Evolutionary conservation across 164 flowering plant species (phyloP).

Genomic region (Amborella trichopoda): DNA sequence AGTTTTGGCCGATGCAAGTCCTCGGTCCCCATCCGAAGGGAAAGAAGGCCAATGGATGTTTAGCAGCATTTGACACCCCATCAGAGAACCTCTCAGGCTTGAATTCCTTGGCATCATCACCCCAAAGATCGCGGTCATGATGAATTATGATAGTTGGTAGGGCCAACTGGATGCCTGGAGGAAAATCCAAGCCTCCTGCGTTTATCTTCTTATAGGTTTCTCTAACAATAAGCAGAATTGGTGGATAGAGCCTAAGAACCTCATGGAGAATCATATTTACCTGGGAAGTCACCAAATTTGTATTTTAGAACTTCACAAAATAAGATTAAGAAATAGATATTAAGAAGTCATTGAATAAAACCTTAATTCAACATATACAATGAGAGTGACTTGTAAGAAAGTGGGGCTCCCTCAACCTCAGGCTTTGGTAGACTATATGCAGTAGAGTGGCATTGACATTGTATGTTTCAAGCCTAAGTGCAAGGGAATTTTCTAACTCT

Average conservation of each 20-base stretch:
- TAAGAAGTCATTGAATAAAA: too few relatives aligned
- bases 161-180: neutral
- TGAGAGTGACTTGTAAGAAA: constrained; percentile 1
- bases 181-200: neutral
- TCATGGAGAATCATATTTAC: constrained; percentile 1
- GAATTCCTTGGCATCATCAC: constrained; percentile 11
- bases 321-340: too few relatives aligned
- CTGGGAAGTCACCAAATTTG: too few relatives aligned
- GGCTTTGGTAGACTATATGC: neutral
- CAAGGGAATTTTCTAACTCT: neutral
- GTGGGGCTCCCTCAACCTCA: neutral
- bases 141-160: constrained; percentile 1
- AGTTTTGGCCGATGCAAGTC: constrained; percentile 4
- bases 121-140: constrained; percentile 1
- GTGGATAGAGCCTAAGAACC: constrained; percentile 3
- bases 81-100: constrained; percentile 4
- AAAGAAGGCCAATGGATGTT: constrained; percentile 4
- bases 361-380: neutral
- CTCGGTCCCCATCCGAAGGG: constrained; percentile 3
- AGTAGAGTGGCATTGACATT: neutral
- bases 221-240: neutral
- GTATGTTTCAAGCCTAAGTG: neutral
- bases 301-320: too few relatives aligned
- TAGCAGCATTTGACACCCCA: constrained; percentile 3
- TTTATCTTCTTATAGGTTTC: neutral